Percentiles rank a stretch among this genome's conserved stretches.
phyloP scores from a whole-genome alignment of 371 early-diverging fungal genomes.

The Saksenaea vasiformis region DNA sequence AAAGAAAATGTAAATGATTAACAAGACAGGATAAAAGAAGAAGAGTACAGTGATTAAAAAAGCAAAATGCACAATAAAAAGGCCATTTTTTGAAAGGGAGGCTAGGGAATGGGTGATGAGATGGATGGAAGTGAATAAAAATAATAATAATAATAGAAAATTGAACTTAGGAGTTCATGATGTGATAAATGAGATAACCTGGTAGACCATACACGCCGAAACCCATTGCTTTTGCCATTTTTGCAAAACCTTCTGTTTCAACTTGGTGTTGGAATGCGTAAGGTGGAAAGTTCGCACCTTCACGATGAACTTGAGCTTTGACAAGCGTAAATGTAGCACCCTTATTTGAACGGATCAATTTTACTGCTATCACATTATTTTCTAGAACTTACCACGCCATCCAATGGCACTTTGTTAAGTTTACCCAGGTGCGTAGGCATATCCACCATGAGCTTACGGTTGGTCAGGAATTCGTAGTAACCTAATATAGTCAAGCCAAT shows the following conservation, averaged over 20 bases:
- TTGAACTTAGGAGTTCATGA: conserved; percentile 12
- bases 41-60: too few species aligned
- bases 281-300: conserved; percentile 69
- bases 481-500: conserved; percentile 13
- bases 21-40: too few species aligned
- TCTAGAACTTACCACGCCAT: conserved; percentile 29
- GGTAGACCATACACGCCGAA: conserved; percentile 53
- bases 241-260: conserved; percentile 82
- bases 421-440: conserved; percentile 43
- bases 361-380: not conserved
- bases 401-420: conserved; percentile 37
- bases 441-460: conserved; percentile 47
- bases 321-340: conserved; percentile 56
- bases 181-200: conserved; percentile 45
- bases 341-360: not conserved
- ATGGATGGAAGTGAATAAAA: too few species aligned
- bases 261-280: conserved; percentile 66
- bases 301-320: conserved; percentile 68
- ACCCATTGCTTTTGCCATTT: conserved; percentile 66
- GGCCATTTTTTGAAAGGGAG: too few species aligned
- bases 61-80: too few species aligned
- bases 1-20: too few species aligned
- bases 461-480: conserved; percentile 46
- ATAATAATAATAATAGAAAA: not conserved
- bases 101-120: too few species aligned